Evolutionary conservation across 140 eudicot species (phyloP).

Genomic region (Cichorium intybus): DNA sequence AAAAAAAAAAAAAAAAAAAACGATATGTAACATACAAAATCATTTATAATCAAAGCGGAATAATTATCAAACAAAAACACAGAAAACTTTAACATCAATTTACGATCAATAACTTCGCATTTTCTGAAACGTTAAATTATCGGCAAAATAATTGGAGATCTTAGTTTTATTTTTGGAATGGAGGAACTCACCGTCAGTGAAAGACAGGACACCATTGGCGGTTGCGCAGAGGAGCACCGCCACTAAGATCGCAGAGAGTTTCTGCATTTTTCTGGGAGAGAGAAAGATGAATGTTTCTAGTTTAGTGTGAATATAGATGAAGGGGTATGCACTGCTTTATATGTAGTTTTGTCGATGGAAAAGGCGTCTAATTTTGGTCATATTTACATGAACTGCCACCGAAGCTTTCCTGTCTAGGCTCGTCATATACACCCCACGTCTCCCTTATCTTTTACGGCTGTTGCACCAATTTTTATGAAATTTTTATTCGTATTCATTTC

Average conservation of each 20-base stretch:
- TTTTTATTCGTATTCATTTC: slow-evolving; percentile 2
- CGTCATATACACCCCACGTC: slow-evolving; percentile 19
- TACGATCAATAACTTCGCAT: not conserved
- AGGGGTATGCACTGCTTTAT: slow-evolving; percentile 36
- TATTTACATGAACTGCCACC: slow-evolving; percentile 41
- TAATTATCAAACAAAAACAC: not conserved
- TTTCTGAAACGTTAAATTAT: not conserved
- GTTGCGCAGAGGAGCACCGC: slow-evolving; percentile 44
- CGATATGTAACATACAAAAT: not conserved
- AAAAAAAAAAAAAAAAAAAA: too few relatives aligned
- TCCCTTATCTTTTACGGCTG: slow-evolving; percentile 25
- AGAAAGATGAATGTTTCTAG: slow-evolving; percentile 21
- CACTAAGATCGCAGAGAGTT: slow-evolving; percentile 35
- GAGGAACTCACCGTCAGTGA: slow-evolving; percentile 44
- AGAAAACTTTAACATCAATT: not conserved
- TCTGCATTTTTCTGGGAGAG: slow-evolving; percentile 35
- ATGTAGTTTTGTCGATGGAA: slow-evolving; percentile 19
- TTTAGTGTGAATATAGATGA: slow-evolving; percentile 32
- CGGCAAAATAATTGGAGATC: not conserved
- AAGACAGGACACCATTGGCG: slow-evolving; percentile 46
- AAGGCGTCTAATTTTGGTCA: not conserved
- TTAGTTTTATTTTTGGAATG: not conserved
- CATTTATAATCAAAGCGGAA: not conserved
- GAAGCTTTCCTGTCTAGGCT: not conserved
- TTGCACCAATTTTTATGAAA: slow-evolving; percentile 15